Evolutionary conservation across 768 basidiomycete species (phyloP).

Genomic region (Russula abietina): DNA sequence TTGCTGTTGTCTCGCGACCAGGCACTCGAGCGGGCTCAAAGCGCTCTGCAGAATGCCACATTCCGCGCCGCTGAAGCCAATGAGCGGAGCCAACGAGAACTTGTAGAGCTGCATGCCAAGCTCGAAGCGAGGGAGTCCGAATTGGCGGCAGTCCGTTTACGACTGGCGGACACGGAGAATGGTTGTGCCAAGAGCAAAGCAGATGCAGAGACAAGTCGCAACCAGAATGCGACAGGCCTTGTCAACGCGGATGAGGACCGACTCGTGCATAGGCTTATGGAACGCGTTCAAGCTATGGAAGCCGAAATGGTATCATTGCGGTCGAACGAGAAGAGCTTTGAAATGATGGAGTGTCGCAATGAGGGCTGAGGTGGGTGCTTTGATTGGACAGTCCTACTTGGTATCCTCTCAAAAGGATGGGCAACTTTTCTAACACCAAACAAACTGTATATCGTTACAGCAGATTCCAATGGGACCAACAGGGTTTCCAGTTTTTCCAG

Average conservation of each 20-base stretch:
- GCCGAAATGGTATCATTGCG: conserved; percentile 39
- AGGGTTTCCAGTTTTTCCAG: too few relatives aligned
- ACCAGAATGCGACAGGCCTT: conserved; percentile 76
- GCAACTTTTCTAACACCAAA: too few relatives aligned
- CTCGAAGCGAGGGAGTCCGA: conserved; percentile 42
- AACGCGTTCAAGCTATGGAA: conserved; percentile 57
- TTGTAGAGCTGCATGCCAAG: conserved; percentile 72
- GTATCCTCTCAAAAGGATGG: too few relatives aligned
- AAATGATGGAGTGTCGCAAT: too few relatives aligned
- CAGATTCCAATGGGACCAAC: too few relatives aligned
- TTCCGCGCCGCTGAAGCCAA: conserved; percentile 70
- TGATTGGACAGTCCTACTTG: too few relatives aligned
- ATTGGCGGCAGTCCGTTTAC: too few relatives aligned
- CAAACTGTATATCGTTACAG: too few relatives aligned
- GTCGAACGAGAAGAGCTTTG: too few relatives aligned
- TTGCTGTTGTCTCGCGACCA: background rate
- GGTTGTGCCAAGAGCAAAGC: conserved; percentile 88
- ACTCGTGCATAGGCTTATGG: conserved; percentile 62
- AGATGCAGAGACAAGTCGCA: conserved; percentile 85
- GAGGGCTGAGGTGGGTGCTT: too few relatives aligned
- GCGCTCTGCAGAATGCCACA: conserved; percentile 35
- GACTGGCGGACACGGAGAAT: conserved; percentile 67
- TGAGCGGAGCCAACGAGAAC: conserved; percentile 49
- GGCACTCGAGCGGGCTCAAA: too few relatives aligned
- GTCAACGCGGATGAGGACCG: conserved; percentile 75